Evolutionary conservation across 768 basidiomycete species (phyloP).

Genomic region (Calocera cornea): DNA sequence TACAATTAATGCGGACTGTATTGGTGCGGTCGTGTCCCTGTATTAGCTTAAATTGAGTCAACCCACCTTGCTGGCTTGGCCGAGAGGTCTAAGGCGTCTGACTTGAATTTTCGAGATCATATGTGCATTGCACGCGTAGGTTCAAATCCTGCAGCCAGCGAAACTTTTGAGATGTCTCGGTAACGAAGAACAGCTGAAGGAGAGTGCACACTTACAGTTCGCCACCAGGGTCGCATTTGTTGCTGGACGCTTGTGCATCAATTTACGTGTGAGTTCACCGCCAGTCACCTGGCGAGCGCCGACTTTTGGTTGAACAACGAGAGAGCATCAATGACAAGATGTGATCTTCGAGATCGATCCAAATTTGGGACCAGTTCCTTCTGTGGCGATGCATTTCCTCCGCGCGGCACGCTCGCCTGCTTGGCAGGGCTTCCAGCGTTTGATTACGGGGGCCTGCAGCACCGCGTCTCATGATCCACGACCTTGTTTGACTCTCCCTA

Average conservation of each 20-base stretch:
- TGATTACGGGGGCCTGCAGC: background rate
- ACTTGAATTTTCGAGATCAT: constrained; percentile 6
- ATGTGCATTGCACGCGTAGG: constrained; percentile 5
- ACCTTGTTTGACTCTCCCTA: background rate
- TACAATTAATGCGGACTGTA: too few relatives aligned
- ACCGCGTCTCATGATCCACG: background rate
- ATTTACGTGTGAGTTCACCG: too few relatives aligned
- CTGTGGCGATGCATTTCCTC: background rate
- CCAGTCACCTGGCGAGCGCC: too few relatives aligned
- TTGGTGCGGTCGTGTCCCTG: too few relatives aligned
- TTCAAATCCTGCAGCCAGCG: constrained; percentile 1
- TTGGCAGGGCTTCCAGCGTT: constrained; percentile 1
- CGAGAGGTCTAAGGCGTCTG: constrained; percentile 5
- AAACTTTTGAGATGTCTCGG: background rate
- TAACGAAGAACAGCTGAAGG: too few relatives aligned
- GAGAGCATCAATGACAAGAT: background rate
- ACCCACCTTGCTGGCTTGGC: background rate
- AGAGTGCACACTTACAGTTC: too few relatives aligned
- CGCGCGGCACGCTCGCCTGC: background rate
- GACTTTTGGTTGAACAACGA: background rate
- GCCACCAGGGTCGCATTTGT: too few relatives aligned
- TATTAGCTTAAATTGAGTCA: too few relatives aligned
- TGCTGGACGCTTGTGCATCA: too few relatives aligned
- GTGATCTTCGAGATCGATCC: too few relatives aligned
- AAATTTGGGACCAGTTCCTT: too few relatives aligned